Base-by-base conservation (phyloP, 768 basidiomycete species). In the Lactarius hatsudake region DNA sequence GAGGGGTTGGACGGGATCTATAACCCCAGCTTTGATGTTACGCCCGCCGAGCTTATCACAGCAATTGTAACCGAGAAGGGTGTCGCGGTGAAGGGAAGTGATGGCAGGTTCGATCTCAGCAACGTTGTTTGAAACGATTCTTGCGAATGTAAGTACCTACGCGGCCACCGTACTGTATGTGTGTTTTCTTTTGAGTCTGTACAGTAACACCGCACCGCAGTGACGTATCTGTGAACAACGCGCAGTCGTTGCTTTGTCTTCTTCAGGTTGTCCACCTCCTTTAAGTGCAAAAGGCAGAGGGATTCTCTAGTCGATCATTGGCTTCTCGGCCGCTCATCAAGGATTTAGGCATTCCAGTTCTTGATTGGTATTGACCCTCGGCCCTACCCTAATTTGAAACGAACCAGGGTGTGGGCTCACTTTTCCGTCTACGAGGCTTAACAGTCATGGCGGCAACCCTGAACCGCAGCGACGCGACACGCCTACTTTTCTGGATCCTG, bases 21-120 rank as follows among this genome's bases (percentile, higher is more conserved):
- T 76, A 98, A 97, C 76, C 95, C 96, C 1, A 93, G 92, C 69
- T 98, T 98, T 77, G 96, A 98, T 74, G 94, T 98, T 18, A 98
- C 96, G 0, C 95, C 96, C 0, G 93, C 95, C 2, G 89, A 91
- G 66, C 80, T 98, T 53, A 97, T 98, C 69, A 91, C 88, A n/a
- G 93, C 91, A 36, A 91, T 98, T 60, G 94, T 96, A 15, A 98
- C 95, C 2, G 96, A 98, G 79, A 94, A 91, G 71, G 95, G 96
- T 8, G 94, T 97, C 38, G 93, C 93, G 4, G 85, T 89, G 65
- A 89, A 88, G 73, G 78, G 78, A 65, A 83, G 83, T 8, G 87
- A 88, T 28, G 79, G 82, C 66, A 75, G 74, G 30, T 92, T 94
- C 72, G 89, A 95, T 73, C 80, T 96, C 32, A 79, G 81, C 58